phyloP scores from a whole-genome alignment of 805 yeast genomes.

The Candida nanaspora region DNA sequence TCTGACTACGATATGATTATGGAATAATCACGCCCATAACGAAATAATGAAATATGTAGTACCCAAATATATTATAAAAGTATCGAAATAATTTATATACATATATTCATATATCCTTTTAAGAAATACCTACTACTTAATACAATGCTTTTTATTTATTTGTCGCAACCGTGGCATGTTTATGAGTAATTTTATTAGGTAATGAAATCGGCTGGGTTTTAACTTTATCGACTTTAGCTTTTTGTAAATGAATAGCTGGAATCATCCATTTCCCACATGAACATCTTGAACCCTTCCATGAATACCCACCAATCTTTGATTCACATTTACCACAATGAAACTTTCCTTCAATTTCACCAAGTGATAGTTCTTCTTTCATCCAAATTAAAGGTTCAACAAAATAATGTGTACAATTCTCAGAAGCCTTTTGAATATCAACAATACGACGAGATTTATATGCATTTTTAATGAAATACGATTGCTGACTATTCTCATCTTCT shows the following conservation, averaged over 20 bases:
- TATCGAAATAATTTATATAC: neutral
- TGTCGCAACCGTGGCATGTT: neutral
- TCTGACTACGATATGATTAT: conserved; percentile 25
- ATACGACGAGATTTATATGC: conserved; percentile 58
- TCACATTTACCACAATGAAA: conserved; percentile 79
- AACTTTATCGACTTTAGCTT: conserved; percentile 73
- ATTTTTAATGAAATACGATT: conserved; percentile 56
- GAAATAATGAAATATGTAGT: neutral
- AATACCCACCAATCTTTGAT: conserved; percentile 82
- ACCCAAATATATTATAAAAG: neutral
- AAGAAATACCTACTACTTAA: neutral
- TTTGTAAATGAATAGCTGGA: conserved; percentile 80
- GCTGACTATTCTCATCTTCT: conserved; percentile 47
- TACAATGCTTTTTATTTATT: neutral
- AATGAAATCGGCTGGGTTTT: conserved; percentile 5
- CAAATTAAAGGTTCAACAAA: conserved; percentile 85
- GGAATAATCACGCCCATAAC: conserved; percentile 11
- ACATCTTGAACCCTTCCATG: conserved; percentile 93
- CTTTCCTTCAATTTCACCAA: conserved; percentile 80
- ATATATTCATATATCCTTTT: neutral
- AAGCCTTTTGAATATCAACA: conserved; percentile 49
- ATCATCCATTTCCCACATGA: conserved; percentile 94
- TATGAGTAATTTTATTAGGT: conserved; percentile 1
- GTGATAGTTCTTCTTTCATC: conserved; percentile 79
- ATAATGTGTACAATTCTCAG: conserved; percentile 68